Evolutionary conservation across 108 stramenopile species (phyloP), one percentile per base, ranked within the genome.

Genomic region (Chaetoceros tenuissimus): DNA sequence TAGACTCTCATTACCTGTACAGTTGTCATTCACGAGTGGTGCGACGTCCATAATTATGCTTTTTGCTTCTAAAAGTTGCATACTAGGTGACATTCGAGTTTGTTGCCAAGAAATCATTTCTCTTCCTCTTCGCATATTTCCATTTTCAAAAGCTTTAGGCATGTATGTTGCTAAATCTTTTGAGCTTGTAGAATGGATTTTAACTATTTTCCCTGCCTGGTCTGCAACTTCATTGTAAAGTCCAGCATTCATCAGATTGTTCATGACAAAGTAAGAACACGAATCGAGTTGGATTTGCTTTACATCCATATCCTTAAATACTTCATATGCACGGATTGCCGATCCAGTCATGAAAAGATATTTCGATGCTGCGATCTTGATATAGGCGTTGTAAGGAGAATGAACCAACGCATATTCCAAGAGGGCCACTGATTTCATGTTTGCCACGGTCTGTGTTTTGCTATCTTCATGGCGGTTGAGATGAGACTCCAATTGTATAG

Each of bases 231-330:
- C 78, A 8, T 72, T 77, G 66, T 86, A 90, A 23, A 85, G 66
- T 31, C 88, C 88, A 40, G 80, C 79, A 19, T 64, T 57, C 21
- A 79, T 25, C 10, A 90, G 69, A 24, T 68, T 43, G 1, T 84
- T 82, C 8, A 84, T 51, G 46, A 86, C 80, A 25, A 78, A 60
- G 53, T 77, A 90, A 16, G 68, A 67, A 43, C 88, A 90, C 1
- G 88, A 84, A 53, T 90, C 88, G 17, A 78, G 57, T 57, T 90
- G 88, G 22, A 90, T 86, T 58, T 90, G 82, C 53, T 84, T 90
- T 22, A 90, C 64, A 19, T 65, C 68, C 46, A 86, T 62, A 20
- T 55, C 57, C 52, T 82, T 49, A 55, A 59, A 85, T 16, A 80
- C 48, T 8, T 69, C 69, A 47, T 69, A 75, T 16, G 82, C 64